phyloP scores from a whole-genome alignment of 495 filamentous ascomycete genomes.

The Neurospora intermedia region DNA sequence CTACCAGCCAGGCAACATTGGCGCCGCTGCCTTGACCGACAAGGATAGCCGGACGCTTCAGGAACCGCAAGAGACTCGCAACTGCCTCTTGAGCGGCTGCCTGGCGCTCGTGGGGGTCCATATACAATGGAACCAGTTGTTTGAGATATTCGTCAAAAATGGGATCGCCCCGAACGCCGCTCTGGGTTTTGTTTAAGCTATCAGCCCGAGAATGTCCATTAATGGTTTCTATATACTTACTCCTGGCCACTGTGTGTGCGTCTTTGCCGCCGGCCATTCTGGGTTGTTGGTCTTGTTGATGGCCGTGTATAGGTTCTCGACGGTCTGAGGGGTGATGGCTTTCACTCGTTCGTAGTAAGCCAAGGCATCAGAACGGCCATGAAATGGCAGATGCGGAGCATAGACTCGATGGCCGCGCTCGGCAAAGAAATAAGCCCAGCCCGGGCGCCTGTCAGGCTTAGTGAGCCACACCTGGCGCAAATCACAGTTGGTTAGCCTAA shows the following conservation, averaged over 20 bases:
- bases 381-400: conserved; percentile 32
- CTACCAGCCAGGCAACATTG: conserved; percentile 37
- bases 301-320: conserved; percentile 31
- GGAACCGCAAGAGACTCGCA: conserved; percentile 20
- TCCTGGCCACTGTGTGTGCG: conserved; percentile 48
- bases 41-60: conserved; percentile 37
- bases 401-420: conserved; percentile 37
- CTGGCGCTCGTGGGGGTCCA: conserved; percentile 29
- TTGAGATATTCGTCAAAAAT: conserved; percentile 40
- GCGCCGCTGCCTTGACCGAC: conserved; percentile 45
- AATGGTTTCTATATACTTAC: conserved; percentile 3
- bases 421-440: conserved; percentile 42
- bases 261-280: conserved; percentile 32
- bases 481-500: not conserved
- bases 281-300: conserved; percentile 13
- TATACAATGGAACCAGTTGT: not conserved
- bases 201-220: not conserved
- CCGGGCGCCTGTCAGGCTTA: conserved; percentile 39
- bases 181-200: not conserved
- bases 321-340: conserved; percentile 4
- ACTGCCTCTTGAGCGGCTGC: conserved; percentile 35
- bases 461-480: conserved; percentile 33
- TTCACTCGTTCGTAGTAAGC: not conserved
- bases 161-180: conserved; percentile 36
- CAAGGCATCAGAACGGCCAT: conserved; percentile 13